A percentile compares a stretch with the other conserved stretches of the same genome.
Conservation (phyloP, 2,329 filamentous ascomycete genomes). For the Akanthomyces uredinophilus region DNA sequence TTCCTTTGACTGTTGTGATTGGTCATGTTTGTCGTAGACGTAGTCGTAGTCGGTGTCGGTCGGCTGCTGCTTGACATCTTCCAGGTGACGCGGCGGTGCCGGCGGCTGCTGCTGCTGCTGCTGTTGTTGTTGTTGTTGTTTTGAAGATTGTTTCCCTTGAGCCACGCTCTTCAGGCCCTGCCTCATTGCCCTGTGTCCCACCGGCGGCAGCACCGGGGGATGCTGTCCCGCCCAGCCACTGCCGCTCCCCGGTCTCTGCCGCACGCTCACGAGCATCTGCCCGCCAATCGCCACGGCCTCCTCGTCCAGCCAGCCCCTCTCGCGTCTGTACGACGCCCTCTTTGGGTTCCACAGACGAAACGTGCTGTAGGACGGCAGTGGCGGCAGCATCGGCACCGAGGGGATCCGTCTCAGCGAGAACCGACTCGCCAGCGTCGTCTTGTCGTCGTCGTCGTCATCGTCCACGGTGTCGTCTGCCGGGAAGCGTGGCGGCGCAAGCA, state of each 20-base stretch:
- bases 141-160: neutral
- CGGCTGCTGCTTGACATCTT: neutral
- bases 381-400: slow-evolving; percentile 26
- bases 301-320: slow-evolving; percentile 44
- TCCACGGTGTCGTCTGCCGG: neutral
- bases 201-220: neutral
- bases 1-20: neutral
- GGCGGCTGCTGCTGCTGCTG: slow-evolving; percentile 13
- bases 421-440: slow-evolving; percentile 22
- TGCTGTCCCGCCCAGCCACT: slow-evolving; percentile 29
- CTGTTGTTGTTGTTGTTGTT: slow-evolving; percentile 8
- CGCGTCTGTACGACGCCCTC: slow-evolving; percentile 23
- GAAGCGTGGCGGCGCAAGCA: slow-evolving; percentile 6
- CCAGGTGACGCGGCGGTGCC: slow-evolving; percentile 6
- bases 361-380: slow-evolving; percentile 29
- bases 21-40: neutral
- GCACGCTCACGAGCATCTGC: neutral
- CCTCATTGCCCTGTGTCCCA: neutral
- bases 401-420: slow-evolving; percentile 25
- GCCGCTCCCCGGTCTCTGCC: slow-evolving; percentile 20
- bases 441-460: neutral
- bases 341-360: slow-evolving; percentile 23
- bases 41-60: neutral
- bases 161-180: neutral
- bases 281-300: slow-evolving; percentile 39